Conservation (phyloP, 768 basidiomycete species). For the Boletus rex-veris region DNA sequence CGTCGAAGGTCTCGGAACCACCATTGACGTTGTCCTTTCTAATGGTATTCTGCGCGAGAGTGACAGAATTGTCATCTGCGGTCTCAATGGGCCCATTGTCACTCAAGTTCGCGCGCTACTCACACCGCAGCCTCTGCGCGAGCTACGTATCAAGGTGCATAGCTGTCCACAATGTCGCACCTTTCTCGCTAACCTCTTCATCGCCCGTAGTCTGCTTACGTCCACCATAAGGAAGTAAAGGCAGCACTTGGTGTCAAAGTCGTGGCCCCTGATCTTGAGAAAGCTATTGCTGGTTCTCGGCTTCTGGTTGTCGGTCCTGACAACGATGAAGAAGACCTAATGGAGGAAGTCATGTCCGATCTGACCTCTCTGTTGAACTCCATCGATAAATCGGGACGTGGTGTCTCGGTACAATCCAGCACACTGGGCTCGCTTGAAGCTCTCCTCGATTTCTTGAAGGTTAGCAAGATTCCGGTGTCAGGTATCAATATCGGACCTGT, state of each 20-base stretch:
- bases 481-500: slow-evolving; percentile 98
- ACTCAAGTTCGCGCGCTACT: slow-evolving; percentile 91
- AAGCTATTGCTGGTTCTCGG: slow-evolving; percentile 95
- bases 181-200: slow-evolving; percentile 1
- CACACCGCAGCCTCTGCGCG: slow-evolving; percentile 94
- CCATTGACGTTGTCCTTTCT: slow-evolving; percentile 93
- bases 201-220: slow-evolving; percentile 74
- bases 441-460: slow-evolving; percentile 89
- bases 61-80: slow-evolving; percentile 93
- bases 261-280: slow-evolving; percentile 91
- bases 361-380: slow-evolving; percentile 82
- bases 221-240: slow-evolving; percentile 96
- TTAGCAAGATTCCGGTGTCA: slow-evolving; percentile 94
- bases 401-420: slow-evolving; percentile 96
- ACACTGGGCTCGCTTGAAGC: slow-evolving; percentile 97
- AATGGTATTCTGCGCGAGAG: slow-evolving; percentile 92
- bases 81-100: slow-evolving; percentile 94
- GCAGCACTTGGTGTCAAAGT: slow-evolving; percentile 97
- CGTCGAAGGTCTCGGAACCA: slow-evolving; percentile 95
- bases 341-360: slow-evolving; percentile 96
- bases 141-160: slow-evolving; percentile 88
- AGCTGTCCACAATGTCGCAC: neutral
- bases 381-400: slow-evolving; percentile 93
- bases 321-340: slow-evolving; percentile 93
- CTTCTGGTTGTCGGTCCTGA: slow-evolving; percentile 91